These are phyloP conservation scores for Eimeria maxima DNA, from an alignment of 169 alveolate genomes.

Conservation along the genomic window DNA sequence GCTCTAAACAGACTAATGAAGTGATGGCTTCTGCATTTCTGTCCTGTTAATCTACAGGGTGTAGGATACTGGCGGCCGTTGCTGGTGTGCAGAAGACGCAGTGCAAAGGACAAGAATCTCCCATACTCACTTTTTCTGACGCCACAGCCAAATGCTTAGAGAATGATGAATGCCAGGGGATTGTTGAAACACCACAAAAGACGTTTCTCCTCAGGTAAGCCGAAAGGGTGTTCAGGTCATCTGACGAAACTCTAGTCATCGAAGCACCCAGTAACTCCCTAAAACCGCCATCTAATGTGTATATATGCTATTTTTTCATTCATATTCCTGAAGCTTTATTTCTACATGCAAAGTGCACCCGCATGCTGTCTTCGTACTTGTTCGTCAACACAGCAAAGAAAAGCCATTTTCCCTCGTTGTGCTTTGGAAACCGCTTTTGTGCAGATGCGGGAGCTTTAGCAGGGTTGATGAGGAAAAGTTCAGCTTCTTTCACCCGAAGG, in stretches of 20 bases:
- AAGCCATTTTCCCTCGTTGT: background rate
- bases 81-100: slow-evolving; percentile 52
- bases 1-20: background rate
- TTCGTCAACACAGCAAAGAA: no score
- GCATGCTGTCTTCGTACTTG: background rate
- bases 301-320: background rate
- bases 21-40: background rate
- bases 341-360: background rate
- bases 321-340: background rate
- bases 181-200: slow-evolving; percentile 59
- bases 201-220: slow-evolving; percentile 55
- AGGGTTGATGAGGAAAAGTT: background rate
- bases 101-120: slow-evolving; percentile 46
- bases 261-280: background rate
- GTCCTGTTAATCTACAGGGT: background rate
- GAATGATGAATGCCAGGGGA: slow-evolving; percentile 43
- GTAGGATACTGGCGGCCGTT: slow-evolving; percentile 66
- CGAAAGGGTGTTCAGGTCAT: background rate
- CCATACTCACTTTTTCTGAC: background rate
- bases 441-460: slow-evolving; percentile 68
- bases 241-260: background rate
- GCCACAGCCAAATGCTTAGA: slow-evolving; percentile 37
- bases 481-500: slow-evolving; percentile 60
- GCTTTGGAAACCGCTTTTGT: background rate
- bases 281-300: background rate